A percentile compares a stretch with the other conserved stretches of the same genome.
Evolutionary conservation across 1,139 yeast species (phyloP).

Genomic region (Pichia sp.): DNA sequence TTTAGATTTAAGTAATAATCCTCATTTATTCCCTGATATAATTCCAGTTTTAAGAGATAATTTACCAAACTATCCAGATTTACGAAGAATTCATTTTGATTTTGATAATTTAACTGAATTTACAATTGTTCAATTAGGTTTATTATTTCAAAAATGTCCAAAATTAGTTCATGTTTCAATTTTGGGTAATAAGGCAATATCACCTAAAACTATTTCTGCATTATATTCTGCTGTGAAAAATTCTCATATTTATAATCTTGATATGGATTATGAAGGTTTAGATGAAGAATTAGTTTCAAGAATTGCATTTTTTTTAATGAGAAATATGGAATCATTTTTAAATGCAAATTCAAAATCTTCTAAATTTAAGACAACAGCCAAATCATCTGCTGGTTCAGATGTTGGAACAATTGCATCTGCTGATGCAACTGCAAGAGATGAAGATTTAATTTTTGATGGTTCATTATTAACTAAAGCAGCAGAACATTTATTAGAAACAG

Average conservation of each 20-base stretch:
- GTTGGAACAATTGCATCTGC: conserved; percentile 7
- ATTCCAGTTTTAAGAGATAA: conserved; percentile 54
- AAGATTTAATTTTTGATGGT: conserved; percentile 50
- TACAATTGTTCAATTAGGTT: conserved; percentile 61
- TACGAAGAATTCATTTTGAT: conserved; percentile 75
- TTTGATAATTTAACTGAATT: conserved; percentile 58
- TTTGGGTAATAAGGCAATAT: conserved; percentile 54
- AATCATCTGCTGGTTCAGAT: conserved; percentile 5
- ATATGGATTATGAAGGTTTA: conserved; percentile 66
- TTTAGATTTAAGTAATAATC: conserved; percentile 70
- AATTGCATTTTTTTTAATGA: conserved; percentile 74
- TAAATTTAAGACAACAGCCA: neutral
- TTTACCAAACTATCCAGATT: conserved; percentile 57
- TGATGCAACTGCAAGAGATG: conserved; percentile 23
- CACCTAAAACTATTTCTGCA: conserved; percentile 56
- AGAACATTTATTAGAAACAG: conserved; percentile 42
- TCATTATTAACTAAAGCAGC: conserved; percentile 59
- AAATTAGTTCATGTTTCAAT: conserved; percentile 73
- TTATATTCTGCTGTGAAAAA: conserved; percentile 68
- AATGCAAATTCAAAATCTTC: conserved; percentile 23
- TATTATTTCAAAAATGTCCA: conserved; percentile 62
- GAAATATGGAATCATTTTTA: conserved; percentile 66
- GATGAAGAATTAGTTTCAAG: conserved; percentile 70
- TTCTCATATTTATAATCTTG: conserved; percentile 68
- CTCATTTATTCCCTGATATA: conserved; percentile 66